Base-by-base conservation (phyloP, 768 basidiomycete species). In the Pisolithus orientalis region DNA sequence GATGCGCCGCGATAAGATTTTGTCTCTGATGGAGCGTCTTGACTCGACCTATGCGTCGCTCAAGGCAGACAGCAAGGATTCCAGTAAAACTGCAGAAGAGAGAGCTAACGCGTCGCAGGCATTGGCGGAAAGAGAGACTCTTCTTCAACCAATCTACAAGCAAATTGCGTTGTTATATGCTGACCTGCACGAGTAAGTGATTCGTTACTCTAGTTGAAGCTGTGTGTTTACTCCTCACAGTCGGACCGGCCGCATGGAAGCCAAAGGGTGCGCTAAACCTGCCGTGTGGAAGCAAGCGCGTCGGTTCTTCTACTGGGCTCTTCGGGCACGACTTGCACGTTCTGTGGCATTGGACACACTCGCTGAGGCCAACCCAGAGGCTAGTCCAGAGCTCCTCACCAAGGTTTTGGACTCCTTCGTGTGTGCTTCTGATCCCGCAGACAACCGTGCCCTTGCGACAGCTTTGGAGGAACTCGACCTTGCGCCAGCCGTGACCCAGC, bases 211-310 rank as follows among this genome's bases (percentile, higher is more conserved):
- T 31, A 50, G 40, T 51, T 31, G 46, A 27, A 27, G 11, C 48
- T 44, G 17, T 54, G 39, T 43, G 31, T 55, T 32, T 51, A 38
- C 39, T 55, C n/a, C 40, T 51, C 53, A 52, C 62, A 95, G 94
- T 70, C 91, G 94, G 45, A 80, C 83, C 43, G 94, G 94, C 45
- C 91, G 94, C 44, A 95, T 96, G 94, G 91, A 96, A 71, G 94
- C 94, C 27, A 97, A 97, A 72, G 93, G 91, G 16, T 94, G 94
- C 58, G 94, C 94, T 7, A 87, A 85, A 55, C 77, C 90, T 17
- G 76, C 83, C 28, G 80, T 84, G 44, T 97, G 94, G 94, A 91
- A 89, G 69, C 79, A 89, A 49, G 83, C 94, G 51, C 85, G 92
- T 53, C 81, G 93, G 55, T 79, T 84, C 64, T 94, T 97, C 79